Conservation (phyloP, 2,329 filamentous ascomycete species). For the Daldinia sp. region DNA sequence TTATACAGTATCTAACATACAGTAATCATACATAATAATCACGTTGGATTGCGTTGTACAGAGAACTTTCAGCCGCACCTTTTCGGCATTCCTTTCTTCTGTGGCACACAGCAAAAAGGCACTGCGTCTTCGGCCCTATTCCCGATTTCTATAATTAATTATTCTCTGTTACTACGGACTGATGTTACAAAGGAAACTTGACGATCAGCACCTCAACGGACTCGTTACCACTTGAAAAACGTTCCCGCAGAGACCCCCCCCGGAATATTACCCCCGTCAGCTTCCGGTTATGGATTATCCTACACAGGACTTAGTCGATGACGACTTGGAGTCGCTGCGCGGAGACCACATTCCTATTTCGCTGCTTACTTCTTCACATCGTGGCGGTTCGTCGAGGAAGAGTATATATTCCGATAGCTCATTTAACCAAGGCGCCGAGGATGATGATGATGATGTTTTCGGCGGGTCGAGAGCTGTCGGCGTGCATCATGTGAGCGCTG, state of each 20-base stretch:
- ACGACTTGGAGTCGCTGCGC: background rate
- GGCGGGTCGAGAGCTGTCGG: background rate
- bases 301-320: background rate
- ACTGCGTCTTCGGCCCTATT: constrained; percentile 20
- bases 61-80: constrained; percentile 28
- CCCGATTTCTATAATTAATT: constrained; percentile 31
- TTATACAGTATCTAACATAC: constrained; percentile 3
- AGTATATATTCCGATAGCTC: background rate
- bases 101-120: too few species aligned
- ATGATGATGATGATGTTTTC: background rate
- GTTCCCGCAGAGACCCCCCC: background rate
- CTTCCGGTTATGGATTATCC: background rate
- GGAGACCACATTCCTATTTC: background rate
- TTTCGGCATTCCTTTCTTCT: constrained; percentile 16
- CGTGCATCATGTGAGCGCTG: background rate
- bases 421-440: background rate
- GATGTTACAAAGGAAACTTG: constrained; percentile 24
- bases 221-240: constrained; percentile 1
- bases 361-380: background rate
- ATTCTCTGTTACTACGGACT: constrained; percentile 6
- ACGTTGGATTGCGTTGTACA: constrained; percentile 16
- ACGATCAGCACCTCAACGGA: constrained; percentile 4
- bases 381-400: background rate
- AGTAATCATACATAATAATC: background rate
- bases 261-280: background rate